phyloP scores from a whole-genome alignment of 2,329 filamentous ascomycete genomes.

The Colletotrichum godetiae region DNA sequence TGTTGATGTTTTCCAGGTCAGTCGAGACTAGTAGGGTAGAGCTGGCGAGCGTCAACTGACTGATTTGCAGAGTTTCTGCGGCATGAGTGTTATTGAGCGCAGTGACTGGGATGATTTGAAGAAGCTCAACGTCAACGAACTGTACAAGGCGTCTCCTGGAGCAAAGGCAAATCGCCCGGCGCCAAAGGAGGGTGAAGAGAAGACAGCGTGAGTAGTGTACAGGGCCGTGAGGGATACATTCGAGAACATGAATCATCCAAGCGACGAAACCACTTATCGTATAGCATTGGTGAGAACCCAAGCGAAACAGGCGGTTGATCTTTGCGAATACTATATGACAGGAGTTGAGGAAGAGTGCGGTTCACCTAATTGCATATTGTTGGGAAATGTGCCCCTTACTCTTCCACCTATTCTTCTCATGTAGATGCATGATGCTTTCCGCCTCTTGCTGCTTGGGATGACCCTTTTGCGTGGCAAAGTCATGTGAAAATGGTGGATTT shows the following conservation, averaged over 20 bases:
- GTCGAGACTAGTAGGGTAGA: slow-evolving; percentile 30
- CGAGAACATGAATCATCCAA: background rate
- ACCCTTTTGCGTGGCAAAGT: background rate
- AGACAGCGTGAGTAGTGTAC: background rate
- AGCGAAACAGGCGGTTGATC: too few relatives aligned
- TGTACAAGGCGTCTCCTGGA: slow-evolving; percentile 60
- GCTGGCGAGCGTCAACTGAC: slow-evolving; percentile 9
- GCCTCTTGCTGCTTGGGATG: too few relatives aligned
- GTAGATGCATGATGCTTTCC: too few relatives aligned
- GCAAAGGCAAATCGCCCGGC: background rate
- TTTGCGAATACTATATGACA: too few relatives aligned
- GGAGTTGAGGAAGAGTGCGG: too few relatives aligned
- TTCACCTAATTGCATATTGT: too few relatives aligned
- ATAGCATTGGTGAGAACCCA: too few relatives aligned
- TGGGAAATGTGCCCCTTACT: too few relatives aligned
- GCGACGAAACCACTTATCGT: too few relatives aligned
- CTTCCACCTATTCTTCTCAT: too few relatives aligned
- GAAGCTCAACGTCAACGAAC: slow-evolving; percentile 81
- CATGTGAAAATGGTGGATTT: background rate
- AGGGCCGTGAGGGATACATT: background rate
- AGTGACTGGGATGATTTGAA: slow-evolving; percentile 78
- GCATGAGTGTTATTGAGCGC: slow-evolving; percentile 81
- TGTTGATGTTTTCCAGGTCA: slow-evolving; percentile 84
- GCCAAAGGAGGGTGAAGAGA: background rate
- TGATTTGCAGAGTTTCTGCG: slow-evolving; percentile 72